These are phyloP conservation scores for Lathyrus aphaca DNA, from an alignment of 306 rosid species.

Conservation along the genomic window DNA sequence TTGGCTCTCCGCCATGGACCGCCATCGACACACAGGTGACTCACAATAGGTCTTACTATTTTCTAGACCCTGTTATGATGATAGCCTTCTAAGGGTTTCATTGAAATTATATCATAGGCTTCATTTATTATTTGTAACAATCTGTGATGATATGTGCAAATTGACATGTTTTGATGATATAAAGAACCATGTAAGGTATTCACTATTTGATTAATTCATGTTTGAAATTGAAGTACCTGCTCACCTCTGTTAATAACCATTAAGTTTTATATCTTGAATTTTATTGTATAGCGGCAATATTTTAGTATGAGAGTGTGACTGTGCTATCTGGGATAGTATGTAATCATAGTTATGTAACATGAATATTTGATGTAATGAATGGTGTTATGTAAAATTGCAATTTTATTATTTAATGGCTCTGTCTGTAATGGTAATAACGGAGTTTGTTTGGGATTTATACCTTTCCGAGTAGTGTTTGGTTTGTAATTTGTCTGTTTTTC, in stretches of 20 bases:
- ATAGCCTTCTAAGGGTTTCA: neutral
- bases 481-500: neutral
- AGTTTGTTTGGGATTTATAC: neutral
- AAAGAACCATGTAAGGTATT: no score
- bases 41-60: slow-evolving; percentile 2
- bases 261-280: slow-evolving; percentile 8
- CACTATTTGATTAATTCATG: no score
- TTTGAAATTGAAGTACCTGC: neutral
- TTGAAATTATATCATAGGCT: neutral
- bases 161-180: neutral
- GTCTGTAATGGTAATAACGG: neutral
- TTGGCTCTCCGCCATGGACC: no score
- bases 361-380: neutral
- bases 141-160: slow-evolving; percentile 6
- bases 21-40: no score
- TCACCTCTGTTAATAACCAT: slow-evolving; percentile 6
- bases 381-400: slow-evolving; percentile 8
- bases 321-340: neutral
- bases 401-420: neutral
- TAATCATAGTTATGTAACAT: slow-evolving; percentile 23
- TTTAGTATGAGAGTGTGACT: neutral
- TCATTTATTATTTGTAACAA: slow-evolving; percentile 23
- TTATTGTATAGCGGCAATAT: neutral
- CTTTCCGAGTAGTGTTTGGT: neutral
- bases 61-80: slow-evolving; percentile 3